Percentiles rank a stretch among this genome's conserved stretches.
Evolutionary conservation across 371 early-diverging fungal species (phyloP).

Genomic region (Lichtheimia hyalospora): DNA sequence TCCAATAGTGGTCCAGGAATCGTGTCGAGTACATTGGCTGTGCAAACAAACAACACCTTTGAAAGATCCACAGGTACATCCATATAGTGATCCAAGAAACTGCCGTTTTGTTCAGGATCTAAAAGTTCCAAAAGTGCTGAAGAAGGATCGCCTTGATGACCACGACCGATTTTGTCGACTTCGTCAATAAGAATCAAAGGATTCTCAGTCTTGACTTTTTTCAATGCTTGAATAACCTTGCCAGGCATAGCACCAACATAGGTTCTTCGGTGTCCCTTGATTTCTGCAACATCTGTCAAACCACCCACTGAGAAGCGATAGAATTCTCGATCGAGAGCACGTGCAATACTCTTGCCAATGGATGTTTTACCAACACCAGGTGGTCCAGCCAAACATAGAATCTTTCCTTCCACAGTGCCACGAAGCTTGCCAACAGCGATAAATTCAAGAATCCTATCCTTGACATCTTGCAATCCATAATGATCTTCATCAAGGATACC

Average conservation of each 20-base stretch:
- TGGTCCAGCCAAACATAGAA: slow-evolving; percentile 94
- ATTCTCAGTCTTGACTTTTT: slow-evolving; percentile 96
- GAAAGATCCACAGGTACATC: slow-evolving; percentile 97
- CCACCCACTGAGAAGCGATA: slow-evolving; percentile 97
- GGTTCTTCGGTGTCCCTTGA: slow-evolving; percentile 97
- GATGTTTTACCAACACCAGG: slow-evolving; percentile 98
- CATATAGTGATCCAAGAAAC: slow-evolving; percentile 98
- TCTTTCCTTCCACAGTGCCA: slow-evolving; percentile 95
- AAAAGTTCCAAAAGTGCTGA: slow-evolving; percentile 94
- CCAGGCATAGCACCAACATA: slow-evolving; percentile 99
- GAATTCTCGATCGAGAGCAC: slow-evolving; percentile 91
- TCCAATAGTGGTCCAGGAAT: slow-evolving; percentile 96
- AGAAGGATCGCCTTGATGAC: slow-evolving; percentile 96
- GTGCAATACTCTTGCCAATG: slow-evolving; percentile 95
- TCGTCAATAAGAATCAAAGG: slow-evolving; percentile 97
- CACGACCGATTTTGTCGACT: slow-evolving; percentile 96
- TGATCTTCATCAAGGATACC: slow-evolving; percentile 95
- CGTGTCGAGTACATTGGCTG: slow-evolving; percentile 94
- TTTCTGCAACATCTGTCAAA: slow-evolving; percentile 95
- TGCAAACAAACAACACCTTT: slow-evolving; percentile 96
- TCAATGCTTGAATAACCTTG: slow-evolving; percentile 96
- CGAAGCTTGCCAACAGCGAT: slow-evolving; percentile 96
- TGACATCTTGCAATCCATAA: slow-evolving; percentile 98
- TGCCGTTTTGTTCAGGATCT: slow-evolving; percentile 95
- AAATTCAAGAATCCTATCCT: slow-evolving; percentile 97